phyloP scores from a whole-genome alignment of 2,329 filamentous ascomycete species.

The Corniculantispora saksenae region DNA sequence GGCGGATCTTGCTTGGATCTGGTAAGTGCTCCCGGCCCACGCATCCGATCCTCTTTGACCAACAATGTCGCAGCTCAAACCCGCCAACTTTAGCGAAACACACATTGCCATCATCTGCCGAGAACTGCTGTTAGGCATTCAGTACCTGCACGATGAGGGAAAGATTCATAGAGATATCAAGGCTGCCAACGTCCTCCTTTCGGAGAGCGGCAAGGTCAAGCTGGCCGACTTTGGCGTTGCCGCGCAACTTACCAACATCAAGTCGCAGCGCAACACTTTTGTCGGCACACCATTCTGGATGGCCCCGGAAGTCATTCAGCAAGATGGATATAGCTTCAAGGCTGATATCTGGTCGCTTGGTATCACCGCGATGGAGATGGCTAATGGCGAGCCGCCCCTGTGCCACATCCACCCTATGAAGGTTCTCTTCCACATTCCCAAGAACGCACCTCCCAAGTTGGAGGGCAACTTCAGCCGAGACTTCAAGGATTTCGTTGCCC shows the following conservation, averaged over 20 bases:
- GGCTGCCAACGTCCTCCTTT: constrained; percentile 93
- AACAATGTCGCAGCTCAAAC: constrained; percentile 69
- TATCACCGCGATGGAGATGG: constrained; percentile 88
- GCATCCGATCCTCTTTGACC: constrained; percentile 24
- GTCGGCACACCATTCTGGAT: constrained; percentile 98
- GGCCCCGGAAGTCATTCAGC: constrained; percentile 92
- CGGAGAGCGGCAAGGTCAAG: constrained; percentile 87
- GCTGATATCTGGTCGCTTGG: constrained; percentile 93
- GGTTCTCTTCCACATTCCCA: constrained; percentile 87
- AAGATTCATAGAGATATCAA: constrained; percentile 98
- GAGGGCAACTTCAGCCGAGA: constrained; percentile 86
- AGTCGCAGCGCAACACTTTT: constrained; percentile 95
- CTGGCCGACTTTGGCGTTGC: constrained; percentile 96
- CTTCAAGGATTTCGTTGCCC: constrained; percentile 90
- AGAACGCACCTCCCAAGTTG: constrained; percentile 79
- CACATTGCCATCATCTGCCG: constrained; percentile 95
- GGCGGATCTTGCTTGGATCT: constrained; percentile 94
- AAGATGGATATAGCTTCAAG: constrained; percentile 80
- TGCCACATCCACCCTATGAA: constrained; percentile 90
- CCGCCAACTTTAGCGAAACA: constrained; percentile 80
- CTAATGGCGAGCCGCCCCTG: constrained; percentile 84
- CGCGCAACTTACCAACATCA: constrained; percentile 94
- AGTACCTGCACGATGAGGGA: constrained; percentile 90
- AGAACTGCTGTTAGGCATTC: constrained; percentile 83
- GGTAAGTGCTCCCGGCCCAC: constrained; percentile 50